Percentiles rank a stretch among this genome's conserved stretches.
Conservation (phyloP, 2,329 filamentous ascomycete genomes). For the Scolecobasidium constrictum region DNA sequence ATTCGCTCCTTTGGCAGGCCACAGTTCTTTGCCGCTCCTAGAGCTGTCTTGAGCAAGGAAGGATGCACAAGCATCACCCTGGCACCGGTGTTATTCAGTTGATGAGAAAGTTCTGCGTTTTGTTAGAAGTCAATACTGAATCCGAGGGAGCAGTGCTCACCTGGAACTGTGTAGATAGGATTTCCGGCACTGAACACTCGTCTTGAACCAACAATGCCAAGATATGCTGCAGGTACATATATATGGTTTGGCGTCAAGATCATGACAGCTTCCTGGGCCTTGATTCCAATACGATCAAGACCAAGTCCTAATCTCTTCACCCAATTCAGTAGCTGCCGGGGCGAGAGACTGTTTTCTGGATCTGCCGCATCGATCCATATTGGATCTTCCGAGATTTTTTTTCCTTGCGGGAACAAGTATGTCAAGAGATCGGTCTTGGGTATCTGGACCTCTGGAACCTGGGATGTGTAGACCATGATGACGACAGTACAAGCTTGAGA, state of each 20-base stretch:
- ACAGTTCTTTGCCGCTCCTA: constrained; percentile 19
- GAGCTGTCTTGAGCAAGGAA: constrained; percentile 17
- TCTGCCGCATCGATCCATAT: constrained; percentile 42
- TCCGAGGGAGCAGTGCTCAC: constrained; percentile 17
- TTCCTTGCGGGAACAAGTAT: constrained; percentile 21
- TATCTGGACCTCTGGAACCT: constrained; percentile 31
- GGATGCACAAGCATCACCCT: constrained; percentile 22
- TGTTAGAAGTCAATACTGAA: constrained; percentile 1
- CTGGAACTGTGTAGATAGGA: constrained; percentile 38
- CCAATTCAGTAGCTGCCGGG: constrained; percentile 36
- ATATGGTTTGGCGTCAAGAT: constrained; percentile 44
- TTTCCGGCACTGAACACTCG: constrained; percentile 44
- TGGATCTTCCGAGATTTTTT: constrained; percentile 28
- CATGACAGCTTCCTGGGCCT: constrained; percentile 39
- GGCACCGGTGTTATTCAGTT: constrained; percentile 23
- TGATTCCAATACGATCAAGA: constrained; percentile 33
- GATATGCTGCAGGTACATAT: constrained; percentile 40
- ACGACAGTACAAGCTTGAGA: too few species aligned
- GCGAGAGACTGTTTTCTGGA: constrained; percentile 31
- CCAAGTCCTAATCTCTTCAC: constrained; percentile 37
- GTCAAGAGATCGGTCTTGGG: constrained; percentile 32
- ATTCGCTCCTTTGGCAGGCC: constrained; percentile 20
- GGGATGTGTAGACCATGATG: constrained; percentile 32
- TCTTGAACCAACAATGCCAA: constrained; percentile 40
- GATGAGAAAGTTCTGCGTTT: constrained; percentile 21